Conservation (phyloP, 2,329 filamentous ascomycete species). For the Fusarium falciforme region DNA sequence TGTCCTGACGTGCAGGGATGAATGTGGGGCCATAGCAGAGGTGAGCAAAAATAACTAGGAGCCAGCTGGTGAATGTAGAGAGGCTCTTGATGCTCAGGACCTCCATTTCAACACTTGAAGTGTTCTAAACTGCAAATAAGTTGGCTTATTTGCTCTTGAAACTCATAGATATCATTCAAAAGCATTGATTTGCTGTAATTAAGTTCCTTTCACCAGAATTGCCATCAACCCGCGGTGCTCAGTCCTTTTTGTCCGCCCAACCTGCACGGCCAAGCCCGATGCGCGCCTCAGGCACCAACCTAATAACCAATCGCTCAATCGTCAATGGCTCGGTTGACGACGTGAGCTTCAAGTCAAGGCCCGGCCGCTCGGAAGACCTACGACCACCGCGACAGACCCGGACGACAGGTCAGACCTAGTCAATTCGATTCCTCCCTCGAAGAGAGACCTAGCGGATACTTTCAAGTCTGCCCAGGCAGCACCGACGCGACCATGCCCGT, state of each 20-base stretch:
- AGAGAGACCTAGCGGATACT: constrained; percentile 13
- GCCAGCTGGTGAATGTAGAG: background rate
- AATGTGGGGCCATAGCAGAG: background rate
- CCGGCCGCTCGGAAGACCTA: constrained; percentile 37
- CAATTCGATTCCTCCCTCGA: constrained; percentile 38
- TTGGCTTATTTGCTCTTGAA: rapidly evolving
- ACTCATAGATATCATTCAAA: rapidly evolving
- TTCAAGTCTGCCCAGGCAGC: constrained; percentile 48
- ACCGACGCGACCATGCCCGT: constrained; percentile 63
- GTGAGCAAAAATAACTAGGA: background rate
- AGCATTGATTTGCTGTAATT: background rate
- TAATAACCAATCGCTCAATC: constrained; percentile 43
- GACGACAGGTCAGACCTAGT: constrained; percentile 33
- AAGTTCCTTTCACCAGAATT: background rate
- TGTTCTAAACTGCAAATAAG: background rate
- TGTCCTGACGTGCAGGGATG: constrained; percentile 33
- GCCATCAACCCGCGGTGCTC: background rate
- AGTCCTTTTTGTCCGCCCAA: background rate
- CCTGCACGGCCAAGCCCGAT: background rate
- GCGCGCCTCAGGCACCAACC: constrained; percentile 41
- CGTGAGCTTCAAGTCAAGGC: constrained; percentile 45
- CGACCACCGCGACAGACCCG: constrained; percentile 28
- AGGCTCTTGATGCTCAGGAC: background rate
- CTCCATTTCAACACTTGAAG: background rate
- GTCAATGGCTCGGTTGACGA: constrained; percentile 43